Evolutionary conservation across 805 yeast species (phyloP).

Genomic region (Metschnikowia noctiluminum): DNA sequence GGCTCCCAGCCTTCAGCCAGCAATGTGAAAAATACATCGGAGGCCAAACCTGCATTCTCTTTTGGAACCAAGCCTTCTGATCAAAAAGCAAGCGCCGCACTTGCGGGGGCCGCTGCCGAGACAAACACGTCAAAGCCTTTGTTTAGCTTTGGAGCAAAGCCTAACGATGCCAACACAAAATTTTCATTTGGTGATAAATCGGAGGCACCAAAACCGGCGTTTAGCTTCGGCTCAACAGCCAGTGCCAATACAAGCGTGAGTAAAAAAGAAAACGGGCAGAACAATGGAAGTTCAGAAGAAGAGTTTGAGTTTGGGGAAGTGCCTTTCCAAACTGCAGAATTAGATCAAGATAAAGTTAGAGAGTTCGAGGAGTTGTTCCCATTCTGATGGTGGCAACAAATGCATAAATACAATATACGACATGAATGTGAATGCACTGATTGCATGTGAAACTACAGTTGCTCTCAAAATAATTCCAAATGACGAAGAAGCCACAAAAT

Average conservation of each 20-base stretch:
- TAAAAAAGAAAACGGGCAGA: not conserved
- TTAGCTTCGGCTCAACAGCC: not conserved
- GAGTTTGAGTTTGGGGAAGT: conserved; percentile 26
- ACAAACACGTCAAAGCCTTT: not conserved
- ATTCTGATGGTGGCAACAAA: conserved; percentile 16
- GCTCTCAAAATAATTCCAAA: too few species aligned
- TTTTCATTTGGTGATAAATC: not conserved
- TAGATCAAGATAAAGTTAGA: conserved; percentile 27
- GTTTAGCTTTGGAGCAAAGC: not conserved
- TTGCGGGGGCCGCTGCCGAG: not conserved
- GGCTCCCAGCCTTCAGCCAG: not conserved
- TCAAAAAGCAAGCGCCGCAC: not conserved
- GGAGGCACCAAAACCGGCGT: not conserved
- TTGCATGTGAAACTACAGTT: not conserved
- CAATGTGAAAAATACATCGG: not conserved
- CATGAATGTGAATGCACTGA: conserved; percentile 6
- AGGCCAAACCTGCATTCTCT: not conserved
- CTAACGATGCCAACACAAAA: not conserved
- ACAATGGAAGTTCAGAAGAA: not conserved
- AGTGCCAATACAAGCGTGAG: not conserved
- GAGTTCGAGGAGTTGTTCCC: conserved; percentile 26
- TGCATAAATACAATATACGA: conserved; percentile 7
- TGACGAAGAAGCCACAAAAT: too few species aligned
- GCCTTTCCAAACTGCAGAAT: conserved; percentile 14
- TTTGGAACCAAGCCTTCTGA: conserved; percentile 2